These are phyloP conservation scores for Pseudonitzschia delicatissima DNA, from an alignment of 108 stramenopile genomes.

Conservation along the genomic window DNA sequence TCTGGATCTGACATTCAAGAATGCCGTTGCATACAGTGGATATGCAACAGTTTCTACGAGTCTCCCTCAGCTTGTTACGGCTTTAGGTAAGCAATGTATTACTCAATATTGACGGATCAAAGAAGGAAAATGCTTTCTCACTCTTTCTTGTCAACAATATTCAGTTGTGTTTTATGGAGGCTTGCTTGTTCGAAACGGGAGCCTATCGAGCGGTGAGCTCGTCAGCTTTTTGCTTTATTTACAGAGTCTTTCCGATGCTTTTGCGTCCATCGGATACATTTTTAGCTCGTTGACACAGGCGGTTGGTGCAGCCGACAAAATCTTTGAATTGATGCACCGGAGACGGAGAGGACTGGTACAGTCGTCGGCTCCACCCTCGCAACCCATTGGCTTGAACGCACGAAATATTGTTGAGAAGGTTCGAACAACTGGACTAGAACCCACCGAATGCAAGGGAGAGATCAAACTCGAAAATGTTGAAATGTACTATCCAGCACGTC, in stretches of 20 bases:
- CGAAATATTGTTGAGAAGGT: neutral
- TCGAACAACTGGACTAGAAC: conserved; percentile 43
- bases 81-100: conserved; percentile 19
- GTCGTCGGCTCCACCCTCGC: neutral
- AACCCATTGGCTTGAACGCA: neutral
- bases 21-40: conserved; percentile 58
- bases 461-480: conserved; percentile 46
- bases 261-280: conserved; percentile 56
- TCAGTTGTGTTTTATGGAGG: conserved; percentile 77
- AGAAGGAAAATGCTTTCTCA: neutral
- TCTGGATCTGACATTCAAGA: conserved; percentile 44
- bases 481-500: conserved; percentile 63
- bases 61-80: conserved; percentile 74
- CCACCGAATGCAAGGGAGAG: conserved; percentile 40
- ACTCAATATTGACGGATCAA: neutral
- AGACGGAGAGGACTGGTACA: conserved; percentile 34
- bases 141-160: neutral
- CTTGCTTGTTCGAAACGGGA: conserved; percentile 49
- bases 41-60: conserved; percentile 63
- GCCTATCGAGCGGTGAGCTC: conserved; percentile 55
- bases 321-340: conserved; percentile 68
- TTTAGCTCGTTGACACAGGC: conserved; percentile 59
- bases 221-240: conserved; percentile 70
- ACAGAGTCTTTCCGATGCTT: conserved; percentile 48
- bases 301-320: conserved; percentile 77